Evolutionary conservation across 768 basidiomycete species (phyloP).

Genomic region (Boletus tylopilopsis): DNA sequence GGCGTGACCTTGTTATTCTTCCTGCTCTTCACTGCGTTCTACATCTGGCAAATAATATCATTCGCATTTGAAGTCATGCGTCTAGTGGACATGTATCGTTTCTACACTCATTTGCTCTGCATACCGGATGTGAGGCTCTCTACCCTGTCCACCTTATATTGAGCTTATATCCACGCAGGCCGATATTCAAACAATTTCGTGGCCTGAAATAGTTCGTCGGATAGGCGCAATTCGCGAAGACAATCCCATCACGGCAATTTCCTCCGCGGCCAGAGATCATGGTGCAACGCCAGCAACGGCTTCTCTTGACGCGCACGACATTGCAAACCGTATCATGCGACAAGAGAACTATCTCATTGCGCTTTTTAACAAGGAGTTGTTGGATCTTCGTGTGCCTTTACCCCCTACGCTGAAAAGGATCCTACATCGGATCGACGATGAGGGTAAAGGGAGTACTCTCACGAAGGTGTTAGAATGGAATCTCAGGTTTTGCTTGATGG

Average conservation of each 20-base stretch:
- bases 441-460: slow-evolving; percentile 72
- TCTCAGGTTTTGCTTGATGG: slow-evolving; percentile 90
- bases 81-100: slow-evolving; percentile 92
- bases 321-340: slow-evolving; percentile 96
- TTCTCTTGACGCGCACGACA: slow-evolving; percentile 95
- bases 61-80: slow-evolving; percentile 73
- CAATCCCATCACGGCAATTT: slow-evolving; percentile 88
- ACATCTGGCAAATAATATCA: slow-evolving; percentile 80
- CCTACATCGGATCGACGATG: slow-evolving; percentile 39
- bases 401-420: slow-evolving; percentile 56
- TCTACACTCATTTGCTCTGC: slow-evolving; percentile 90
- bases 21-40: slow-evolving; percentile 81
- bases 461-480: slow-evolving; percentile 98
- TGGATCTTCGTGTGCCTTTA: slow-evolving; percentile 83
- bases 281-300: slow-evolving; percentile 67
- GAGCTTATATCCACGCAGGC: slow-evolving; percentile 52
- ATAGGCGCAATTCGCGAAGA: slow-evolving; percentile 88
- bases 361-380: slow-evolving; percentile 92
- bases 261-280: slow-evolving; percentile 50
- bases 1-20: slow-evolving; percentile 84
- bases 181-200: slow-evolving; percentile 96
- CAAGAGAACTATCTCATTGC: slow-evolving; percentile 99
- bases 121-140: slow-evolving; percentile 79
- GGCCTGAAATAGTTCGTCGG: slow-evolving; percentile 90
- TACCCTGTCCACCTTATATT: not conserved